Conservation (phyloP, 2,329 filamentous ascomycete species). For the Capronia coronata region DNA sequence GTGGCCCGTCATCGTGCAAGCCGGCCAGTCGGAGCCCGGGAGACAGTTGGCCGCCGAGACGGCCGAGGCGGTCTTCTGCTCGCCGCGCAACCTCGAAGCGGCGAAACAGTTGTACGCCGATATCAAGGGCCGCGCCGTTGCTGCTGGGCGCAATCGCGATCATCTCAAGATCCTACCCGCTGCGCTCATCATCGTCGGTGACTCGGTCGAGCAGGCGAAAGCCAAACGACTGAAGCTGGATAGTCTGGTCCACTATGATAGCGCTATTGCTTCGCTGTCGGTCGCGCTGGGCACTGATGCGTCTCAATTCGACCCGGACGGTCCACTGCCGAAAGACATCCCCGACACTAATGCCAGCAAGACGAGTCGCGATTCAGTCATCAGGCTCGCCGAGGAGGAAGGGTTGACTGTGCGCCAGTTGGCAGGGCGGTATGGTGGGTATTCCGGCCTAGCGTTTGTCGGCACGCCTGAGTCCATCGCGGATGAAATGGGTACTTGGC, state of each 20-base stretch:
- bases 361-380: slow-evolving; percentile 41
- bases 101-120: slow-evolving; percentile 48
- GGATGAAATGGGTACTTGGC: slow-evolving; percentile 46
- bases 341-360: slow-evolving; percentile 53
- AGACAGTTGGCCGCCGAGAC: slow-evolving; percentile 49
- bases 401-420: slow-evolving; percentile 48
- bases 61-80: slow-evolving; percentile 50
- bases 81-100: slow-evolving; percentile 34
- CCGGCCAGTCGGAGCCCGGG: slow-evolving; percentile 49
- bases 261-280: slow-evolving; percentile 48
- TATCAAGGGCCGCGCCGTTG: slow-evolving; percentile 44
- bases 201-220: slow-evolving; percentile 45
- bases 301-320: slow-evolving; percentile 46
- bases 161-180: slow-evolving; percentile 50
- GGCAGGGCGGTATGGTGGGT: slow-evolving; percentile 47
- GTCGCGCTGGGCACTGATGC: slow-evolving; percentile 45
- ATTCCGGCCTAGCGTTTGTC: slow-evolving; percentile 47
- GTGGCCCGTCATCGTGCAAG: slow-evolving; percentile 52
- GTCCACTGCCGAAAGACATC: slow-evolving; percentile 43
- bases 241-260: slow-evolving; percentile 50
- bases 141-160: slow-evolving; percentile 43
- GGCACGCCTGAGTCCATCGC: slow-evolving; percentile 46
- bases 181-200: slow-evolving; percentile 47
- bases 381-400: slow-evolving; percentile 43
- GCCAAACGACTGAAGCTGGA: slow-evolving; percentile 46